Evolutionary conservation across 805 yeast species (phyloP).

Genomic region (Naumovozyma baii): DNA sequence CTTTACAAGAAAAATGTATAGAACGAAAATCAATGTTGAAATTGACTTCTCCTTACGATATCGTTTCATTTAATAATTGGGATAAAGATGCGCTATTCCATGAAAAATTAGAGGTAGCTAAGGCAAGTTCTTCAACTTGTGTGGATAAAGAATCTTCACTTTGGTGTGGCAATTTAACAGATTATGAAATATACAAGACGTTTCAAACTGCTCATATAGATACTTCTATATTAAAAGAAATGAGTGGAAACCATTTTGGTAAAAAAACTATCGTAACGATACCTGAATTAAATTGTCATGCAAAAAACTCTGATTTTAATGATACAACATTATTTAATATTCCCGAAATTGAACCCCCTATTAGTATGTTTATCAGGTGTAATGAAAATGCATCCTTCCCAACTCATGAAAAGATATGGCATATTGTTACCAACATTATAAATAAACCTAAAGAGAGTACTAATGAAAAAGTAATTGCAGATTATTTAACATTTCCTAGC

Average conservation of each 20-base stretch:
- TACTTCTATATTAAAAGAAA: constrained; percentile 2
- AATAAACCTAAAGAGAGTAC: no score
- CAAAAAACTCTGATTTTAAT: constrained; percentile 11
- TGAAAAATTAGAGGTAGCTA: constrained; percentile 74
- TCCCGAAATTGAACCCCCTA: constrained; percentile 39
- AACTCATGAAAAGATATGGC: constrained; percentile 25
- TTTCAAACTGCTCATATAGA: constrained; percentile 3
- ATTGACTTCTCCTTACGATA: constrained; percentile 31
- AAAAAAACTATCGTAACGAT: constrained; percentile 41
- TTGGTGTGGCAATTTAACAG: constrained; percentile 81
- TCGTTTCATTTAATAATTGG: constrained; percentile 46
- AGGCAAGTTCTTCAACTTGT: constrained; percentile 72
- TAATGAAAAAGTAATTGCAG: no score
- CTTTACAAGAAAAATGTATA: constrained; percentile 8
- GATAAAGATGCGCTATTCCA: constrained; percentile 57
- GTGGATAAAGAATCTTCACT: constrained; percentile 37
- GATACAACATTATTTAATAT: constrained; percentile 34
- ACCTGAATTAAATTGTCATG: constrained; percentile 21
- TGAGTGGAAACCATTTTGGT: neutral
- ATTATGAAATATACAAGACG: constrained; percentile 38
- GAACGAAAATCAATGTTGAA: constrained; percentile 11
- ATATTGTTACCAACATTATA: no score
- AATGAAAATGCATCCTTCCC: constrained; percentile 53
- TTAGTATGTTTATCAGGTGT: constrained; percentile 42
- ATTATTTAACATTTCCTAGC: constrained; percentile 61